These are phyloP conservation scores for Hevea brasiliensis DNA, from an alignment of 345 rosid species.

Conservation along the genomic window DNA sequence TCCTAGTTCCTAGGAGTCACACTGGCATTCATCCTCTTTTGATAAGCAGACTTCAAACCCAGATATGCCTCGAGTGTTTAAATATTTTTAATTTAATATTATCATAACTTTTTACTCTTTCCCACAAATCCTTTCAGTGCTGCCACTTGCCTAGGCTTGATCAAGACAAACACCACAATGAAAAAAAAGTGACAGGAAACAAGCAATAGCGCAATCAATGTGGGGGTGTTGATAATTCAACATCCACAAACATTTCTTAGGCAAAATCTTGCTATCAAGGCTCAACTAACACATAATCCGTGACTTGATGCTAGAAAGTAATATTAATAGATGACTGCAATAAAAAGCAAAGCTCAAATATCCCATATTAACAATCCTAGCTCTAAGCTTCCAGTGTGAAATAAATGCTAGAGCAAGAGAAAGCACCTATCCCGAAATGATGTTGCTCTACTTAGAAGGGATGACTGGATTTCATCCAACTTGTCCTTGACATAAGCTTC, in stretches of 20 bases:
- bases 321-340: no score
- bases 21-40: not conserved
- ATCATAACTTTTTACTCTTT: not conserved
- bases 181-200: no score
- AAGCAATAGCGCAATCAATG: no score
- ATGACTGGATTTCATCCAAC: conserved; percentile 84
- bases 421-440: conserved; percentile 77
- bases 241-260: not conserved
- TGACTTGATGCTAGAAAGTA: no score
- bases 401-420: conserved; percentile 13
- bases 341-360: not conserved
- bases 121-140: not conserved
- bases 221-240: not conserved
- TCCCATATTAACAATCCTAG: not conserved
- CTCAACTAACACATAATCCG: not conserved
- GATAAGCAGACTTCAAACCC: not conserved
- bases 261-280: not conserved
- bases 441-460: conserved; percentile 65
- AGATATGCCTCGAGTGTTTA: not conserved
- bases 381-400: not conserved
- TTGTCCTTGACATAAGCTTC: conserved; percentile 76
- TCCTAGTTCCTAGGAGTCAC: not conserved
- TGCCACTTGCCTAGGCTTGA: not conserved
- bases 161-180: not conserved
- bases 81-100: not conserved